phyloP scores from a whole-genome alignment of 257 asterid genomes.

The Solanum chilense region DNA sequence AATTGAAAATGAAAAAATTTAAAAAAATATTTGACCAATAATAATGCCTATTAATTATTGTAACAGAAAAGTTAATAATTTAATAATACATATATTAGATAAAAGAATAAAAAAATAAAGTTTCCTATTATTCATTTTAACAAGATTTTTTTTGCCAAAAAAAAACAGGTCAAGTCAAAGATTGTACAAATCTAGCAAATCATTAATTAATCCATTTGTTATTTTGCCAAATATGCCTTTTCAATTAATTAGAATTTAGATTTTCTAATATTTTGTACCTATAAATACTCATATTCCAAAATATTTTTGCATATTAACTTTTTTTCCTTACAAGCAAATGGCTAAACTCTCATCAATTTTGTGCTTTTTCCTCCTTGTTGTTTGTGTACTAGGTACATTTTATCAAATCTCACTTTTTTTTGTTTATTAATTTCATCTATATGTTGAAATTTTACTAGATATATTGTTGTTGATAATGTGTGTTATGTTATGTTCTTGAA shows the following conservation, averaged over 20 bases:
- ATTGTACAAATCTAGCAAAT: neutral
- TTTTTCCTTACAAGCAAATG: neutral
- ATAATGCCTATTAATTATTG: too few relatives aligned
- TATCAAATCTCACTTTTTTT: too few relatives aligned
- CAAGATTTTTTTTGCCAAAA: neutral
- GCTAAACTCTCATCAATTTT: neutral
- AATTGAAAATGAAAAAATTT: neutral
- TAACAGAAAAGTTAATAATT: neutral
- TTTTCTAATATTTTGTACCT: too few relatives aligned
- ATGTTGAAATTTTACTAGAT: accelerated
- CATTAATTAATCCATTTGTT: neutral
- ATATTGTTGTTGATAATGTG: neutral
- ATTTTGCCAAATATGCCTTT: neutral
- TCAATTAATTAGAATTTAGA: neutral
- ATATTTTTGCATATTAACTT: neutral
- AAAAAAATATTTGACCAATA: too few relatives aligned
- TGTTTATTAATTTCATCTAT: neutral
- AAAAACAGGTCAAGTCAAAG: neutral
- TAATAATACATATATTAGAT: too few relatives aligned
- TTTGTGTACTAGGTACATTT: neutral
- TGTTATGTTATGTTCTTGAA: neutral
- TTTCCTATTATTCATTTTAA: neutral
- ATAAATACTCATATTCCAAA: neutral
- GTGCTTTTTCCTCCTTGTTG: neutral
- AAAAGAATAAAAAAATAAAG: neutral